Evolutionary conservation across 208 protist species (phyloP).

Genomic region (Leishmania aethiopica): DNA sequence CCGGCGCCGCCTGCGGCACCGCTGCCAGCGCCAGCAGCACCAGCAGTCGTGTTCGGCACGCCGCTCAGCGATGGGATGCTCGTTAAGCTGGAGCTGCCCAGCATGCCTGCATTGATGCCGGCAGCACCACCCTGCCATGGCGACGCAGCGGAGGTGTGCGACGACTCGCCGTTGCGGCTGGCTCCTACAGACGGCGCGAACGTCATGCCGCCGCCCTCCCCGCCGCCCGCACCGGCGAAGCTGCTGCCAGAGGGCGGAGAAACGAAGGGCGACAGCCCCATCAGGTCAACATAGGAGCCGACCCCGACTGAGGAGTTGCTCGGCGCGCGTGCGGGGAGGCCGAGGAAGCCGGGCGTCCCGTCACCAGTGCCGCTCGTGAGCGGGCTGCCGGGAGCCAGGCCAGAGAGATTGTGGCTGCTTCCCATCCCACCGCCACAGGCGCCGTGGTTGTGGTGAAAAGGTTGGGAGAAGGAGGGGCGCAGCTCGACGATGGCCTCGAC

Average conservation of each 20-base stretch:
- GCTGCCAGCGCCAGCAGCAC: neutral
- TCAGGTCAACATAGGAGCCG: conserved; percentile 38
- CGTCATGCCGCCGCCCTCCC: neutral
- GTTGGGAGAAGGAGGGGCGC: conserved; percentile 19
- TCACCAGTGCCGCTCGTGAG: conserved; percentile 6
- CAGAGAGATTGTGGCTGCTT: conserved; percentile 9
- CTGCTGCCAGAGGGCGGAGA: conserved; percentile 1
- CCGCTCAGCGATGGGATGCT: neutral
- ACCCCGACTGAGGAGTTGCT: conserved; percentile 21
- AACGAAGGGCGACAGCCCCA: conserved; percentile 29
- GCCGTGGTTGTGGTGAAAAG: neutral
- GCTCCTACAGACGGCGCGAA: neutral
- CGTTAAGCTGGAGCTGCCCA: conserved; percentile 4
- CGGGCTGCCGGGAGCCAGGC: conserved; percentile 17
- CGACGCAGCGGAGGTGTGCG: neutral
- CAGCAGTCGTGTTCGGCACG: conserved; percentile 7
- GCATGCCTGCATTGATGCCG: neutral
- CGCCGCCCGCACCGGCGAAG: neutral
- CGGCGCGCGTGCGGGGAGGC: conserved; percentile 9
- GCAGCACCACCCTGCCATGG: neutral
- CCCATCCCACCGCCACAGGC: neutral
- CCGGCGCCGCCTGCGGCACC: neutral
- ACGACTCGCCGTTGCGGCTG: neutral
- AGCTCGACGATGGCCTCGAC: conserved; percentile 64
- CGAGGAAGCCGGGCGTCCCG: neutral